Evolutionary conservation across 345 rosid species (phyloP), one percentile per base, ranked within the genome.

Genomic region (Erysimum cheiranthoides): DNA sequence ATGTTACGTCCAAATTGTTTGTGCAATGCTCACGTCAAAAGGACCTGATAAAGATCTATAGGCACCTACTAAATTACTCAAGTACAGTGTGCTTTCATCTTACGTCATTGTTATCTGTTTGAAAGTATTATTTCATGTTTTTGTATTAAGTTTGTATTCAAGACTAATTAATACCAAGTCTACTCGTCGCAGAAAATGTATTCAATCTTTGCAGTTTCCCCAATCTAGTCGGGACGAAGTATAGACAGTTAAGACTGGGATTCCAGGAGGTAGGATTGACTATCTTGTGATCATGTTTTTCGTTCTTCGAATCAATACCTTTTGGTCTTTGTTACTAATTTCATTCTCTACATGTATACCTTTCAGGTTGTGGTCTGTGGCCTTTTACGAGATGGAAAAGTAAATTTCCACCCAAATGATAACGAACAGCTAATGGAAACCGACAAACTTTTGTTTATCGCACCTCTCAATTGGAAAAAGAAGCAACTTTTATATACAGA

Each of bases 21-120:
- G 99, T 94, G 71, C 99, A 94, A 66, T 94, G 99, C 81, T 92
- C 97, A 76, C 93, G 99, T 66, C 99, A 94, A 76, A 85, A 87
- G 61, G 90, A 96, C 36, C 93, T 94, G 56, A 87, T 92, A 83
- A 95, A 92, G 87, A 95, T 95, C 79, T 92, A 95, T 82, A 83
- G 86, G 52, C 97, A 95, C 87, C 78, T 95, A 83, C 99, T 94
- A 66, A 89, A 94, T 82, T 90, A 90, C 83, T 87, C 76, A 85
- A 95, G 98, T 94, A 91, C 75, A 25, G 73, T 66, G 61, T 38
- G 67, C 59, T 61, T 69, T 79, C 66, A 43, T 53, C 47, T 59
- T 47, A 17, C 30, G 2, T 30, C 62, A 54, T 40, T 51, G 36
- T 35, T 74, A 31, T 61, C 46, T 72, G 50, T 68, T 60, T 66